Percentiles rank a stretch among this genome's conserved stretches.
Evolutionary conservation across 2,329 filamentous ascomycete species (phyloP).

Genomic region (Cyphellophora attinorum): DNA sequence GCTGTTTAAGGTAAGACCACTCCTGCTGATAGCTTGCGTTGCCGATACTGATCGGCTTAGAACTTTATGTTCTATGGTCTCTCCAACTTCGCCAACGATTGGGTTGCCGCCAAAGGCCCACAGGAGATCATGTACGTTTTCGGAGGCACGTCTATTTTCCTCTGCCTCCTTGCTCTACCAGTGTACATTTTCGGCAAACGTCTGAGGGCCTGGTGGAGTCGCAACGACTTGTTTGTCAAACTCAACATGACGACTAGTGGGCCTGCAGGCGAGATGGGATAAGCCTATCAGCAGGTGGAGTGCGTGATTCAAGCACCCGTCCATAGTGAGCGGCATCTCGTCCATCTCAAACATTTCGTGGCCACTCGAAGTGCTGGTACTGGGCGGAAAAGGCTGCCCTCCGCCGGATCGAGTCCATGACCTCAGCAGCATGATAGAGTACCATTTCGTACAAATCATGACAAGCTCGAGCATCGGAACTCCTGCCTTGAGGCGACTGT

Average conservation of each 20-base stretch:
- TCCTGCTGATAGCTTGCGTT: neutral
- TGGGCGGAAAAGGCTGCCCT: no score
- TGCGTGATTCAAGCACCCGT: no score
- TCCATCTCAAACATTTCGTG: no score
- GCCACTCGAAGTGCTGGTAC: no score
- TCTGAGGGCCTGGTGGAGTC: conserved; percentile 13
- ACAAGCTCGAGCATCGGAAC: no score
- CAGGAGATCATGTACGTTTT: conserved; percentile 22
- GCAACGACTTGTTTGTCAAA: conserved; percentile 13
- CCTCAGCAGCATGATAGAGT: no score
- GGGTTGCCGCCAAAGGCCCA: conserved; percentile 19
- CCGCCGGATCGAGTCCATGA: no score
- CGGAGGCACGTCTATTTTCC: conserved; percentile 20
- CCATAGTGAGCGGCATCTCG: no score
- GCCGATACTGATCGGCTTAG: conserved; percentile 5
- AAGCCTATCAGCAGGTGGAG: no score
- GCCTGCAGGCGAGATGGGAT: conserved; percentile 9
- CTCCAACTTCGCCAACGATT: conserved; percentile 20
- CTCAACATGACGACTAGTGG: conserved; percentile 15
- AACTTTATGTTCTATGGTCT: conserved; percentile 23
- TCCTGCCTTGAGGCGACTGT: no score
- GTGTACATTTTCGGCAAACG: conserved; percentile 22
- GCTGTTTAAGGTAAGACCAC: conserved; percentile 18
- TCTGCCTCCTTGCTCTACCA: conserved; percentile 18
- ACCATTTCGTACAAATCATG: no score